Evolutionary conservation across 129 eudicot species (phyloP).

Genomic region (Oenanthe sinensis): DNA sequence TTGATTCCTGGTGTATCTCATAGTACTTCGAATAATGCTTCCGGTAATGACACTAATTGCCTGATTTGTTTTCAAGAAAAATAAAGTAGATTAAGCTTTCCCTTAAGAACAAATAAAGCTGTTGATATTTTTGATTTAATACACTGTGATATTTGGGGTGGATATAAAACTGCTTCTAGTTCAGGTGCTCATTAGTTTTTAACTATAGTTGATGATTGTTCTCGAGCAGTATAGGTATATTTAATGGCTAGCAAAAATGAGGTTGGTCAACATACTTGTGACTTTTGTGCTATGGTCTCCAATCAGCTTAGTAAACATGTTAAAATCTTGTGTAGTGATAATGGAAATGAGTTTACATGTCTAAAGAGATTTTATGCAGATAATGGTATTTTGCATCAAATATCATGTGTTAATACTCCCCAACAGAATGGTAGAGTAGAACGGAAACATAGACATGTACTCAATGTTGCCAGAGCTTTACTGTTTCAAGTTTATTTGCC

Average conservation of each 20-base stretch:
- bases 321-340: background rate
- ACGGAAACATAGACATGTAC: too few relatives aligned
- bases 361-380: too few relatives aligned
- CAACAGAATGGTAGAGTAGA: background rate
- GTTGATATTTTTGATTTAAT: background rate
- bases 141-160: constrained; percentile 18
- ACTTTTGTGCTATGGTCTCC: background rate
- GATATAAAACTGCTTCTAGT: background rate
- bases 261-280: background rate
- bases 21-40: too few relatives aligned
- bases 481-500: background rate
- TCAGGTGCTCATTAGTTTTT: constrained; percentile 17
- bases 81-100: background rate
- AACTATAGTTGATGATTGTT: constrained; percentile 14
- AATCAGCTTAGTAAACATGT: background rate
- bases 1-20: too few relatives aligned
- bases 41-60: background rate
- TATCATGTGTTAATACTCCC: background rate
- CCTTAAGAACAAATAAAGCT: background rate
- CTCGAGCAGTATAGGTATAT: constrained; percentile 9
- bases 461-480: background rate
- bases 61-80: background rate
- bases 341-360: constrained; percentile 2
- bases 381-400: background rate
- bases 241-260: background rate